Conservation (phyloP, 371 early-diverging fungal species). For the Dichotomocladium elegans region DNA sequence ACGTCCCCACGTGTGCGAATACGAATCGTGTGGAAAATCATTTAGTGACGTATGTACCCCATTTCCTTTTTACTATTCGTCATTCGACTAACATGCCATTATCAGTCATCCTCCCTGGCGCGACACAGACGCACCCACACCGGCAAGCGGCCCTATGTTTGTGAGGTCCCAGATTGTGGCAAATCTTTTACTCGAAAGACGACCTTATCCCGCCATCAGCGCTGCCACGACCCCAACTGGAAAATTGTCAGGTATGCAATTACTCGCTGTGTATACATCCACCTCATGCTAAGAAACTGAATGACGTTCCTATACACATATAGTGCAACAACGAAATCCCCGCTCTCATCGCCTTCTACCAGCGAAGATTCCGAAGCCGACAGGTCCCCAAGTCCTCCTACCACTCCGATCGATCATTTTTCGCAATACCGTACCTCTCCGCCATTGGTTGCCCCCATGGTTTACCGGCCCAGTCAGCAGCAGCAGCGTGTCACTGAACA, state of each 20-base stretch:
- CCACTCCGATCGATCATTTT: conserved; percentile 18
- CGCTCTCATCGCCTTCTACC: conserved; percentile 19
- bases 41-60: conserved; percentile 54
- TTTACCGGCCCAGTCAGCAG: conserved; percentile 7
- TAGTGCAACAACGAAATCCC: conserved; percentile 6
- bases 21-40: conserved; percentile 50
- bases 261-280: not conserved
- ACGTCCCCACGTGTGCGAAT: conserved; percentile 69
- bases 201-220: conserved; percentile 57
- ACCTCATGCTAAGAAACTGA: no score
- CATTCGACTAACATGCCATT: conserved; percentile 1
- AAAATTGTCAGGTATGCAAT: conserved; percentile 13
- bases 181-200: conserved; percentile 61
- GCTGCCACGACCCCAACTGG: conserved; percentile 31
- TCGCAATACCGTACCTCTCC: conserved; percentile 14
- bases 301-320: not conserved
- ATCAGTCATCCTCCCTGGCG: conserved; percentile 34
- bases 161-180: conserved; percentile 39
- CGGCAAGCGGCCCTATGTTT: conserved; percentile 37
- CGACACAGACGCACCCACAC: conserved; percentile 40
- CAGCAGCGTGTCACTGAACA: not conserved
- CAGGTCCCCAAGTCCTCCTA: conserved; percentile 25
- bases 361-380: conserved; percentile 38
- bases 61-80: not conserved
- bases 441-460: conserved; percentile 16